Evolutionary conservation across 768 basidiomycete species (phyloP), one percentile per base, ranked within the genome.

Genomic region (Tricholoma sp.): DNA sequence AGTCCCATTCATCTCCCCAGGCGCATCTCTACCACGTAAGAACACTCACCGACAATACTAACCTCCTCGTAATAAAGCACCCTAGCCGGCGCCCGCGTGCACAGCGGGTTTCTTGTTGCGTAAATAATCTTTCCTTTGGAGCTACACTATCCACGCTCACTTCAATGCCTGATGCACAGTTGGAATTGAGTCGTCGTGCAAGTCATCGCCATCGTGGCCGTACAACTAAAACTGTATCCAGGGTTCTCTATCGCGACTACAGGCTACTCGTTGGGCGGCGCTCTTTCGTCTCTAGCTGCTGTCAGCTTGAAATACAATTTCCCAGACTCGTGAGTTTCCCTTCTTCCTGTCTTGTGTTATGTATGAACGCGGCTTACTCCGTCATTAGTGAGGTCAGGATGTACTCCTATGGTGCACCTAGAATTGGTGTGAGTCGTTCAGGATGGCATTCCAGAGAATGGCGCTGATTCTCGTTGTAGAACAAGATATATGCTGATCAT

Each of bases 191-290:
- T 82, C 50, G 74, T 74, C 13, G 12, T 71, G 1, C 68, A 76
- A 61, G 70, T 81, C 28, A 63, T 75, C 6, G 55, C 67, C 10
- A 65, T 76, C 20, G 57, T 82, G 4, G 60, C 66, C 5, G 56
- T 63, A 7, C 74, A 80, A 57, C 62, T 79, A 1, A 58, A 62
- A 10, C 56, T 57, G 3, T 68, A 80, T 55, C 67, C 72, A 2
- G 72, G 64, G 1, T 76, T 75, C 59, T 62, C 71, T 1, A 65
- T 83, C 32, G 74, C 79, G 8, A 76, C 76, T 0, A 71, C 72
- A 4, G 83, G 83, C 0, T 82, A 84, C 61, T 83, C 82, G 1
- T 66, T 83, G 9, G 83, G 83, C 9, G 83, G 81, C 6, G 69
- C 81, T 0, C 64, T 84, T 5, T 74, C 83, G 1, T 70, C 77